These are phyloP conservation scores for Podospora pseudoanserina DNA, from an alignment of 495 filamentous ascomycete species.

Conservation along the genomic window DNA sequence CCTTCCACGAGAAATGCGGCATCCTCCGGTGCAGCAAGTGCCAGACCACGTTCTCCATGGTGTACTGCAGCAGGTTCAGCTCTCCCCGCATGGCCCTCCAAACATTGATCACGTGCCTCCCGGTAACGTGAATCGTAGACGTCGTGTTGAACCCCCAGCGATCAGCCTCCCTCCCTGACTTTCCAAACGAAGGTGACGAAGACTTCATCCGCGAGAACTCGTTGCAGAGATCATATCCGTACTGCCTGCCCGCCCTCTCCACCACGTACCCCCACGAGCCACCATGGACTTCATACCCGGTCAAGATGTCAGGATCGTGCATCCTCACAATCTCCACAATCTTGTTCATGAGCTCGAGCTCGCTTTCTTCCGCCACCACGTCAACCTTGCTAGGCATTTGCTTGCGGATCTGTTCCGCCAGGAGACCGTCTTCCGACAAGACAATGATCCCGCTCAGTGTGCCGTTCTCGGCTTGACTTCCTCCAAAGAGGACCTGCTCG, in stretches of 20 bases:
- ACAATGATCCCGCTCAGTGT: slow-evolving; percentile 58
- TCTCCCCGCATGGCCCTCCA: slow-evolving; percentile 95
- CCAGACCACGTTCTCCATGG: slow-evolving; percentile 94
- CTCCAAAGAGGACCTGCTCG: slow-evolving; percentile 37
- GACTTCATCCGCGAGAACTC: slow-evolving; percentile 86
- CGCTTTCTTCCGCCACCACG: slow-evolving; percentile 68
- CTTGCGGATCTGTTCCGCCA: slow-evolving; percentile 46
- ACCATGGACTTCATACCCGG: slow-evolving; percentile 93
- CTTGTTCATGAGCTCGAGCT: slow-evolving; percentile 77
- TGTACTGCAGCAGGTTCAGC: slow-evolving; percentile 86
- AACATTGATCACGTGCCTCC: slow-evolving; percentile 93
- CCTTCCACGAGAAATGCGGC: slow-evolving; percentile 76
- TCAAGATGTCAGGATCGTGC: slow-evolving; percentile 88
- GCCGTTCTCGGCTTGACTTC: slow-evolving; percentile 36
- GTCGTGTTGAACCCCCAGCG: slow-evolving; percentile 91
- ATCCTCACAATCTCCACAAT: slow-evolving; percentile 82
- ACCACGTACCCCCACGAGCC: slow-evolving; percentile 94
- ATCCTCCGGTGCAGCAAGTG: slow-evolving; percentile 88
- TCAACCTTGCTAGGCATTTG: slow-evolving; percentile 48
- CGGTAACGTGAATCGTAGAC: slow-evolving; percentile 80
- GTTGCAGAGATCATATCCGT: slow-evolving; percentile 84
- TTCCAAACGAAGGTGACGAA: slow-evolving; percentile 71
- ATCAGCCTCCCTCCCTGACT: slow-evolving; percentile 80
- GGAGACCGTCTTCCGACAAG: slow-evolving; percentile 54
- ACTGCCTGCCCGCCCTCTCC: slow-evolving; percentile 78